Evolutionary conservation across 192 early-diverging fungal species (phyloP), one percentile per base, ranked within the genome.

Genomic region (Allomyces arbusculus): DNA sequence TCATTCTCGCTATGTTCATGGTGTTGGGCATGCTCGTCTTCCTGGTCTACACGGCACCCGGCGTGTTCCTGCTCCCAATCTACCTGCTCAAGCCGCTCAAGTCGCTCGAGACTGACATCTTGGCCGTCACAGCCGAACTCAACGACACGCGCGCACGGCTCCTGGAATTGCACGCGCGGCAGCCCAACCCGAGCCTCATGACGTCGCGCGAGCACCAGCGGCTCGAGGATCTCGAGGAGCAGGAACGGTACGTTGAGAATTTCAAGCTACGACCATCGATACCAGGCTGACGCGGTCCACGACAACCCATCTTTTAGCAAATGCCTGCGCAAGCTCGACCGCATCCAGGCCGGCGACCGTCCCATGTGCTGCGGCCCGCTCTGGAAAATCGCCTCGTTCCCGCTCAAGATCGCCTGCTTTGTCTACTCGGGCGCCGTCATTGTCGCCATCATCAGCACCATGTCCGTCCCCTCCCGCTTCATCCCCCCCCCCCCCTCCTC

Each of bases 21-120:
- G 23, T 81, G 10, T 16, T 80, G 9, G 83, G 83, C 16, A 80
- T 79, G 78, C 24, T 69, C 22, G 72, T 83, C 9, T 78, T 79
- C 58, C 69, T 85, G 22, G 71, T 67, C 20, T 85, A 85, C 62
- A 81, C 81, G 12, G 67, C 50, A n/a, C 50, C 50, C 50, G 50
- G 50, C 50, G 12, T 58, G 50, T 58, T 58, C 20, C 5, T 58
- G 50, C 20, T 20, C 50, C 50, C 50, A 5, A 58, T 58, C 12
- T 14, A 58, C 50, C 50, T 58, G 50, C 12, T 58, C 12, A 58
- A 58, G 50, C 50, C 50, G 16, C 12, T 20, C 16, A 14, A 58
- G 50, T 58, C 50, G 50, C 20, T 58, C 20, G 50, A 58, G 6
- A 14, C 16, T 4, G 50, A 58, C 3, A 20, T 58, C 3, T 6